phyloP scores from a whole-genome alignment of 2,329 filamentous ascomycete species.

The Xylaria arbuscula region DNA sequence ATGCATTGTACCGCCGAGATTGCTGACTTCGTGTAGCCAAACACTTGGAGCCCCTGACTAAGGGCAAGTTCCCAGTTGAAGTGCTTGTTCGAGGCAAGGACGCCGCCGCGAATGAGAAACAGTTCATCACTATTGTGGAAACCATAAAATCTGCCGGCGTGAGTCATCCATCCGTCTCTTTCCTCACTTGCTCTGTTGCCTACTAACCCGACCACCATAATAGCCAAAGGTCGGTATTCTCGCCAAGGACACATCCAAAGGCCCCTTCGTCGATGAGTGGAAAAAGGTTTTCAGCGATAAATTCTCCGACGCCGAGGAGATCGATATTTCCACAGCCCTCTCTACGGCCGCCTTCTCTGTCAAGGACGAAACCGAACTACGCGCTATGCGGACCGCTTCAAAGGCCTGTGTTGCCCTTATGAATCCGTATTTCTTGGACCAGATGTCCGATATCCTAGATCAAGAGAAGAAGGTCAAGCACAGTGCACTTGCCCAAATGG shows the following conservation, averaged over 20 bases:
- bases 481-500: constrained; percentile 83
- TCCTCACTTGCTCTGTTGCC: constrained; percentile 8
- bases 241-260: constrained; percentile 83
- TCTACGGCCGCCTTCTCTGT: constrained; percentile 87
- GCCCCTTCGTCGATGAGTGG: constrained; percentile 97
- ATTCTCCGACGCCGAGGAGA: constrained; percentile 86
- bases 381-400: constrained; percentile 92
- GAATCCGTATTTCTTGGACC: constrained; percentile 96
- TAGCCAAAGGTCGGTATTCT: constrained; percentile 91
- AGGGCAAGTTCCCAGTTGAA: constrained; percentile 91
- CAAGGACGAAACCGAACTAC: constrained; percentile 94
- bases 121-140: constrained; percentile 85
- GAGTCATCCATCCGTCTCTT: constrained; percentile 54
- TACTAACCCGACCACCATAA: constrained; percentile 29
- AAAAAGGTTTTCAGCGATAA: constrained; percentile 82
- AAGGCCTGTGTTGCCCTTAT: constrained; percentile 94
- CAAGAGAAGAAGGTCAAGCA: constrained; percentile 98
- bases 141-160: constrained; percentile 89
- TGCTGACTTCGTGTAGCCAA: constrained; percentile 72
- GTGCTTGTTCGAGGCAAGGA: constrained; percentile 93
- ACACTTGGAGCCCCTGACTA: constrained; percentile 90
- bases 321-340: constrained; percentile 84
- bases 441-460: constrained; percentile 96
- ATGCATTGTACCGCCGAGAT: constrained; percentile 2
- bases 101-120: constrained; percentile 88